Evolutionary conservation across 495 filamentous ascomycete species (phyloP).

Genomic region (Cudoniella acicularis): DNA sequence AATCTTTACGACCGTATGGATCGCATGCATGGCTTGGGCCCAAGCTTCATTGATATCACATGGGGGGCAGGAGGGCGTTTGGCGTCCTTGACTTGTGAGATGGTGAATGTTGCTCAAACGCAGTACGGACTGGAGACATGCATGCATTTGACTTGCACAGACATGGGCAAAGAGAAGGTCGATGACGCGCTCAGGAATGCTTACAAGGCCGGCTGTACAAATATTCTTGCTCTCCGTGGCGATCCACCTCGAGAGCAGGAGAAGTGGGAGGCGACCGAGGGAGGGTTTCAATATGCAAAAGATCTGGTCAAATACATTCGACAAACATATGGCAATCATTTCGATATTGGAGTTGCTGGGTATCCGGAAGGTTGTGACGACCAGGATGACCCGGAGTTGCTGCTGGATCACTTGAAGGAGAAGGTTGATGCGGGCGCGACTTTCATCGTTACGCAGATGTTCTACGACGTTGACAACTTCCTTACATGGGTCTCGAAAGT

Average conservation of each 20-base stretch:
- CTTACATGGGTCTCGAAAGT: constrained; percentile 83
- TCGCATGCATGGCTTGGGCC: constrained; percentile 92
- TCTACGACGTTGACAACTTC: constrained; percentile 96
- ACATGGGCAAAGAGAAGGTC: constrained; percentile 90
- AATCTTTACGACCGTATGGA: constrained; percentile 99
- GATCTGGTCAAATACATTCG: constrained; percentile 94
- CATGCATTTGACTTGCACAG: constrained; percentile 99
- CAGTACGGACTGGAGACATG: constrained; percentile 95
- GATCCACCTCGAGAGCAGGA: constrained; percentile 95
- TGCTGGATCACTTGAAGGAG: constrained; percentile 93
- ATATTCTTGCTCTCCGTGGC: constrained; percentile 91
- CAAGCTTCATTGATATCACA: constrained; percentile 95
- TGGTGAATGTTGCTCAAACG: constrained; percentile 96
- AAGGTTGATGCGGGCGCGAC: constrained; percentile 93
- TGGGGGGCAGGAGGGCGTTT: constrained; percentile 95
- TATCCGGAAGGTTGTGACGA: constrained; percentile 97
- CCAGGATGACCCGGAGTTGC: constrained; percentile 73
- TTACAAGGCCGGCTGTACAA: constrained; percentile 94
- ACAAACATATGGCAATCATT: constrained; percentile 85
- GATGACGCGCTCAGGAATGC: constrained; percentile 83
- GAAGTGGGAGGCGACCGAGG: constrained; percentile 82
- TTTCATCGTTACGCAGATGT: constrained; percentile 98
- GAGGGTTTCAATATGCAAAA: constrained; percentile 86
- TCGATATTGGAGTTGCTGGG: constrained; percentile 95
- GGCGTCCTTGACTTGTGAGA: constrained; percentile 91